A percentile compares a stretch with the other conserved stretches of the same genome.
These are phyloP conservation scores for Takakia lepidozioides DNA, from an alignment of 225 moss, liverwort and hornwort genomes.

Conservation along the genomic window DNA sequence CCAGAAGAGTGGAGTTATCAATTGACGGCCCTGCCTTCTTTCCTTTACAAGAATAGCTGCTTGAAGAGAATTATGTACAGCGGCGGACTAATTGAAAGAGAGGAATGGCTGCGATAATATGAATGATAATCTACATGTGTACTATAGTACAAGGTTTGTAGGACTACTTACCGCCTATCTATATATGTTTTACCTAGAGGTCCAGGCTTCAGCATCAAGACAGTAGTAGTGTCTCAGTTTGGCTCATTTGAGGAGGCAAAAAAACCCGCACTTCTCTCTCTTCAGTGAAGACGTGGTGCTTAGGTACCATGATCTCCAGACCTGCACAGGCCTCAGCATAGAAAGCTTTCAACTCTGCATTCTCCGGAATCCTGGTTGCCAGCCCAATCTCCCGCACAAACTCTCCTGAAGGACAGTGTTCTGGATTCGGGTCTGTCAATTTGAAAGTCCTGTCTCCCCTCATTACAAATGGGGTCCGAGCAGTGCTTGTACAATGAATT, in stretches of 20 bases:
- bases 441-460: constrained; percentile 78
- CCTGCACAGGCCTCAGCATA: constrained; percentile 74
- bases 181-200: constrained; percentile 19
- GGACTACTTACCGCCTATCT: constrained; percentile 7
- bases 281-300: constrained; percentile 73
- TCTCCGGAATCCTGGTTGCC: constrained; percentile 72
- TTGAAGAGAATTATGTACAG: constrained; percentile 23
- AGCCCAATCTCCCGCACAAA: constrained; percentile 81
- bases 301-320: constrained; percentile 79
- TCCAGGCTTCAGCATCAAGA: too few relatives aligned
- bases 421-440: constrained; percentile 72
- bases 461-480: constrained; percentile 54
- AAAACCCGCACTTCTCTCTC: constrained; percentile 81
- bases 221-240: constrained; percentile 57
- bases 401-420: constrained; percentile 78
- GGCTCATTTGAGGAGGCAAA: constrained; percentile 63
- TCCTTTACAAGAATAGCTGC: too few relatives aligned
- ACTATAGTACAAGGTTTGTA: constrained; percentile 39
- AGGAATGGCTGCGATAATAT: constrained; percentile 25
- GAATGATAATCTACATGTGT: constrained; percentile 46
- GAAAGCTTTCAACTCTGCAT: constrained; percentile 72
- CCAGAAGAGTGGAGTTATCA: too few relatives aligned
- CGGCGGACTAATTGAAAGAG: constrained; percentile 25
- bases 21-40: too few relatives aligned
- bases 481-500: constrained; percentile 74